These are phyloP conservation scores for Lactarius pseudohatsudake DNA, from an alignment of 768 basidiomycete species.

Conservation along the genomic window DNA sequence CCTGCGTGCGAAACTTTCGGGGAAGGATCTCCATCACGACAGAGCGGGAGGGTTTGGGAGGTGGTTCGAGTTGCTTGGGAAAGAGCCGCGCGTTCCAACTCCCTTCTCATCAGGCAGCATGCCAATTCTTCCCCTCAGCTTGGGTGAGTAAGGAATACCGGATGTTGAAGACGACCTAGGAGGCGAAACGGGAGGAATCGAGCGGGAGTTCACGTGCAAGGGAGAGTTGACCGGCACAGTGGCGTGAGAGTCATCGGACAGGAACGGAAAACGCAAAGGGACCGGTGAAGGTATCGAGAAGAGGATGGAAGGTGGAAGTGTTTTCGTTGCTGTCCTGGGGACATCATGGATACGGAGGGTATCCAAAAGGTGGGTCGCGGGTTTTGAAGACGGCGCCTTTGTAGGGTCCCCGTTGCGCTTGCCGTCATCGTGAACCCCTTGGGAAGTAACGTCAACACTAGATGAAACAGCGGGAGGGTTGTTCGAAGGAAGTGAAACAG, in stretches of 20 bases:
- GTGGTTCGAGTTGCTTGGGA: constrained; percentile 19
- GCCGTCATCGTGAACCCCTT: neutral
- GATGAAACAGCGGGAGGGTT: neutral
- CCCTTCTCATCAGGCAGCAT: constrained; percentile 18
- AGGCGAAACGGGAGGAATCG: neutral
- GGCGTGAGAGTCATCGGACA: neutral
- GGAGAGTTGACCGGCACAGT: neutral
- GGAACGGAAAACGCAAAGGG: constrained; percentile 6
- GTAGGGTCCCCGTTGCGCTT: neutral
- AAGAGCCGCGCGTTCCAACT: constrained; percentile 16
- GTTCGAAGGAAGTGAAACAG: neutral
- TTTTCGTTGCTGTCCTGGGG: neutral
- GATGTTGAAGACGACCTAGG: neutral
- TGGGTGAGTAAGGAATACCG: constrained; percentile 8
- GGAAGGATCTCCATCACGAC: constrained; percentile 59
- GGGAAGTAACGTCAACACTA: neutral
- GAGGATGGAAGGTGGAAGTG: neutral
- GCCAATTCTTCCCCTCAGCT: constrained; percentile 17
- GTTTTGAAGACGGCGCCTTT: neutral
- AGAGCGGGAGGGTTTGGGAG: constrained; percentile 49
- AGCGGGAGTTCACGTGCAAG: neutral
- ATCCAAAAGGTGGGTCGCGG: neutral
- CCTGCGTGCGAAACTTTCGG: constrained; percentile 43
- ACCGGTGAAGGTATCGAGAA: neutral
- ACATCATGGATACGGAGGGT: neutral